phyloP scores from a whole-genome alignment of 768 basidiomycete genomes.

The Boletus sp. region DNA sequence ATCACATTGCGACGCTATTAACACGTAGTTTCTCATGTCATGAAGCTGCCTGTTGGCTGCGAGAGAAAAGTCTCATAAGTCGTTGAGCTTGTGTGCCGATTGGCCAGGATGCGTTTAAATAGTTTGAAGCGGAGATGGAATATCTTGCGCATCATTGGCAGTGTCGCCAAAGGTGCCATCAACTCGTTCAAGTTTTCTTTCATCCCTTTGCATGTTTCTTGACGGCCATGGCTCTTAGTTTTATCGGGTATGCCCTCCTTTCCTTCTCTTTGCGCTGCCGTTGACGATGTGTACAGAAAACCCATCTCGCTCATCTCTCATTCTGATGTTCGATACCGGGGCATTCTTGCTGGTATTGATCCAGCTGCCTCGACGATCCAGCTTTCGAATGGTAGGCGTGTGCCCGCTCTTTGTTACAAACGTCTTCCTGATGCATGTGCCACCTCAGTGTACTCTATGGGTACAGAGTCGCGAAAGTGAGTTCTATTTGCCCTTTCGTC shows the following conservation, averaged over 20 bases:
- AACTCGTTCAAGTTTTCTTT: slow-evolving; percentile 20
- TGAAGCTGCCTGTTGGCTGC: not conserved
- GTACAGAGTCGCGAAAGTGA: slow-evolving; percentile 80
- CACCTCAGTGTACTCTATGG: slow-evolving; percentile 75
- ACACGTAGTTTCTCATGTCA: not conserved
- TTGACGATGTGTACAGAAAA: slow-evolving; percentile 51
- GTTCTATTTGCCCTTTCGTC: slow-evolving; percentile 16
- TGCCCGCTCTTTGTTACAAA: not conserved
- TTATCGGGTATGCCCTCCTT: slow-evolving; percentile 56
- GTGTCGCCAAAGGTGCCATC: slow-evolving; percentile 10
- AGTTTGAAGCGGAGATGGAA: slow-evolving; percentile 31
- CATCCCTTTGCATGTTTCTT: slow-evolving; percentile 7
- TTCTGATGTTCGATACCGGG: slow-evolving; percentile 87
- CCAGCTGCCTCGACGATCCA: slow-evolving; percentile 83
- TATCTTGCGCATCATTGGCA: slow-evolving; percentile 6
- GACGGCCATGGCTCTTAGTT: slow-evolving; percentile 63
- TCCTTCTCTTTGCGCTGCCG: not conserved
- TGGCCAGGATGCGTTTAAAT: not conserved
- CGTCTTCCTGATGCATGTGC: not conserved
- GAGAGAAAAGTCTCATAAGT: not conserved
- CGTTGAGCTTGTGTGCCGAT: not conserved
- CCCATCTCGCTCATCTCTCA: slow-evolving; percentile 88
- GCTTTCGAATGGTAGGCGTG: slow-evolving; percentile 69
- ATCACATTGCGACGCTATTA: not conserved
- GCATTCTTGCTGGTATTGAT: slow-evolving; percentile 84